Base-by-base conservation (phyloP, 306 rosid species). In the Lathyrus oleraceus region DNA sequence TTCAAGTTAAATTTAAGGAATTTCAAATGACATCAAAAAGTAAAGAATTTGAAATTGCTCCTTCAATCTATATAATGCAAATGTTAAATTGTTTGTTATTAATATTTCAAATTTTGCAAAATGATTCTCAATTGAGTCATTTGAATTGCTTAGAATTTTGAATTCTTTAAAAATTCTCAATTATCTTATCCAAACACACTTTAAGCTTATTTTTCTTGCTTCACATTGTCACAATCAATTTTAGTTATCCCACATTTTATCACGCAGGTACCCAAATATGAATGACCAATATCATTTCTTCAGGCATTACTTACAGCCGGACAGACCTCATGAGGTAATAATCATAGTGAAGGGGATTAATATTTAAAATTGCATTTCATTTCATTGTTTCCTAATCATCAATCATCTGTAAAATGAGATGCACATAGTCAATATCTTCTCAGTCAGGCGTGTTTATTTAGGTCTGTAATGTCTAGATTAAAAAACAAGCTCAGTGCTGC, bases 251-350 rank as follows among this genome's bases (percentile, higher is more conserved):
- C 61, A 42, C 56, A 21, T 59, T 67, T 43, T 68, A 16, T 60
- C 58, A 51, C 69, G 83, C 85, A 95, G 99, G 70, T 89, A 79
- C 69, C 99, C 99, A 35, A 82, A 67, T 67, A 87, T 85, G 80
- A 87, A 82, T 10, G 88, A 87, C 72, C 99, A 91, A 54, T 83
- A 81, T 71, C 86, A 85, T 86, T 95, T 95, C 83, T 84, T 95
- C 82, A 83, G 91, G 85, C 88, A 91, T 75, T 95, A 95, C 83
- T 59, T 91, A 69, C 89, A 85, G 72, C 92, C 95, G 8, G 87
- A 87, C 61, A 80, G 84, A 49, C 96, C 95, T 16, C 48, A 79
- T 0, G 87, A 87, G 96, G 99, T 95, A 82, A 51, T 38, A 27
- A 76, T 54, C 43, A 40, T 53, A 8, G 32, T 54, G 64, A 72